These are phyloP conservation scores for Globisporangium emineosum DNA, from an alignment of 352 stramenopile species.

Conservation along the genomic window DNA sequence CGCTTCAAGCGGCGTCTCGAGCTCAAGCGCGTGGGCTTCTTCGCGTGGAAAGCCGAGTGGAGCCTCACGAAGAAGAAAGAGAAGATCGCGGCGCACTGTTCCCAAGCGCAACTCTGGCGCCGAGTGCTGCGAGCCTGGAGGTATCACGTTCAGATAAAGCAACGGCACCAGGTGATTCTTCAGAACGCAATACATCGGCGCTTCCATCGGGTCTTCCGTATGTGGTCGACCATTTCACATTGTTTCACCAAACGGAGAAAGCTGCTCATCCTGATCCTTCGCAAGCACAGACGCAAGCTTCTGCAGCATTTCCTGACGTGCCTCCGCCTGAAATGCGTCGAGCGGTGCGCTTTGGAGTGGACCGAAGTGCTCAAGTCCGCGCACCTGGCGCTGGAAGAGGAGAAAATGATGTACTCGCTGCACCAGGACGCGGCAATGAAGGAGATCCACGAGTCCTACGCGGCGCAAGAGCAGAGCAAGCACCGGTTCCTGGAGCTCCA, in stretches of 20 bases:
- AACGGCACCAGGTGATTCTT: neutral
- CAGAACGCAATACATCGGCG: neutral
- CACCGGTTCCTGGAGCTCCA: constrained; percentile 21
- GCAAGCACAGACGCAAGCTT: neutral
- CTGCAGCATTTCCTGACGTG: constrained; percentile 16
- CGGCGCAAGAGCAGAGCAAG: constrained; percentile 22
- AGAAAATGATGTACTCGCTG: constrained; percentile 31
- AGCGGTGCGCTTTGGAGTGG: constrained; percentile 35
- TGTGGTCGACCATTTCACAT: constrained; percentile 9
- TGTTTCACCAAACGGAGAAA: neutral
- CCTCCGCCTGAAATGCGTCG: constrained; percentile 31
- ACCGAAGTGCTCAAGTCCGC: constrained; percentile 34
- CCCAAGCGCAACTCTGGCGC: constrained; percentile 16
- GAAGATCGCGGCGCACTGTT: constrained; percentile 14
- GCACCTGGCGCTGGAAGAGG: constrained; percentile 41
- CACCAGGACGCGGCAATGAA: constrained; percentile 30
- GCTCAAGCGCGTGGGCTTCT: constrained; percentile 21
- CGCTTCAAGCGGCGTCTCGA: constrained; percentile 13
- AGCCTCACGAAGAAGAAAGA: constrained; percentile 16
- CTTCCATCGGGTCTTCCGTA: neutral
- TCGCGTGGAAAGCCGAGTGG: constrained; percentile 29
- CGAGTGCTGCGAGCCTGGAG: constrained; percentile 21
- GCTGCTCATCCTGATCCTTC: neutral
- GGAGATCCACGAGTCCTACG: constrained; percentile 30
- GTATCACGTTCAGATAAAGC: neutral